These are phyloP conservation scores for Limonium bicolor DNA, from an alignment of 148 eudicot genomes.

Conservation along the genomic window DNA sequence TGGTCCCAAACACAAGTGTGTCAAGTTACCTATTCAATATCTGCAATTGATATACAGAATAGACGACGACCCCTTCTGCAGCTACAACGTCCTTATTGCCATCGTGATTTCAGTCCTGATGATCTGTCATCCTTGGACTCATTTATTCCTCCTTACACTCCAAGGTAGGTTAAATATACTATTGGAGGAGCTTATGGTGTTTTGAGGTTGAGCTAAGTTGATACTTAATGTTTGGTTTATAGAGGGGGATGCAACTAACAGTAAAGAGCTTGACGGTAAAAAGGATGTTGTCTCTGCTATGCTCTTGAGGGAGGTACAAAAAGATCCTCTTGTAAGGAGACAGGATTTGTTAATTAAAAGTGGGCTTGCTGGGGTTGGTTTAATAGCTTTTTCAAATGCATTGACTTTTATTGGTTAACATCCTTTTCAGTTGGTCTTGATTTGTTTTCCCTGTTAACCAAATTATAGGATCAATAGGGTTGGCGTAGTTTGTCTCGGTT, in stretches of 20 bases:
- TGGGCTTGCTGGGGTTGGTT: slow-evolving; percentile 91
- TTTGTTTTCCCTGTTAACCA: no score
- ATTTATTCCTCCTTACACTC: slow-evolving; percentile 43
- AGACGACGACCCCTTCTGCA: slow-evolving; percentile 74
- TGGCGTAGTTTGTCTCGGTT: no score
- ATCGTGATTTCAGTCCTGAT: slow-evolving; percentile 68
- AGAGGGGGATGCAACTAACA: slow-evolving; percentile 20
- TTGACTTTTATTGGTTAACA: no score
- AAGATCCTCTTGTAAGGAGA: slow-evolving; percentile 57
- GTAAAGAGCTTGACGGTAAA: slow-evolving; percentile 17
- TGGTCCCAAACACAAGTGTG: not conserved
- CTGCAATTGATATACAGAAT: slow-evolving; percentile 17
- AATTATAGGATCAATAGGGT: no score
- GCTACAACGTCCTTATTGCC: slow-evolving; percentile 60
- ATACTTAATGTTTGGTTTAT: slow-evolving; percentile 2
- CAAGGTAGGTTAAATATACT: slow-evolving; percentile 26
- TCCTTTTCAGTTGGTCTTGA: no score
- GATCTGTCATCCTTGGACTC: slow-evolving; percentile 46
- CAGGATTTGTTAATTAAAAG: slow-evolving; percentile 64
- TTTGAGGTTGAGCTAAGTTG: not conserved
- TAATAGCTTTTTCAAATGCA: no score
- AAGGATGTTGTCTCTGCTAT: slow-evolving; percentile 12
- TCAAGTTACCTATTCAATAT: not conserved
- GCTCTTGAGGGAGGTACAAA: slow-evolving; percentile 17
- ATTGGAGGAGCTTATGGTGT: not conserved